Evolutionary conservation across 139 green algal species (phyloP), one percentile per base, ranked within the genome.

Genomic region (Yamagishiella unicocca): DNA sequence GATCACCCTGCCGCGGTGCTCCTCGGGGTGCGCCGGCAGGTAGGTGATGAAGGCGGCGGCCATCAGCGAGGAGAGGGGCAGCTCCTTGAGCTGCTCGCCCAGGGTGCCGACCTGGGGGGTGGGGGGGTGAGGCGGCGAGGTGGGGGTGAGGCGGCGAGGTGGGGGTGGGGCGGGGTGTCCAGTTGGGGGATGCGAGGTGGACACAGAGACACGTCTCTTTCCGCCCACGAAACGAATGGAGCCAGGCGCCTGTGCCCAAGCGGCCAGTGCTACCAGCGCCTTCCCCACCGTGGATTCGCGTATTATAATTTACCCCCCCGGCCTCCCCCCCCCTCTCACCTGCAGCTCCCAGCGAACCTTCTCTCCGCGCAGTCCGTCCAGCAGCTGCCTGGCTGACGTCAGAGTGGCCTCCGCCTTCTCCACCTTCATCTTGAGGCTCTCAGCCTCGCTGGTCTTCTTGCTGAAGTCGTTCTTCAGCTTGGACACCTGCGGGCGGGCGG

Each of bases 301-400:
- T n/a, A n/a, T n/a, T n/a, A n/a, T n/a, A n/a, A n/a, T n/a, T n/a
- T n/a, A n/a, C n/a, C n/a, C n/a, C 62, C 62, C n/a, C 25, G 62
- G 9, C 62, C 22, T 71, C 27, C 29, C n/a, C 27, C n/a, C 8
- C 62, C 62, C 24, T 7, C 38, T 38, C 25, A 84, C 77, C 77
- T 72, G 54, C 7, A 10, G 55, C 66, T 94, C 81, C 95, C 95
- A 97, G 70, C 95, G 92, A 19, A 43, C 85, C 84, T 96, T 95
- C 90, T 98, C 96, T 1, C 93, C 95, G 6, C 82, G 84, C 38
- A 98, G 91, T 79, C 96, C 96, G 72, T 85, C 90, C 80, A 97
- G 91, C 80, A 98, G 90, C 42, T 90, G 91, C 73, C 91, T 45
- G 10, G 96, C 96, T 22, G 91, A 88, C 8, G 72, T 54, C 29